A percentile compares a stretch with the other conserved stretches of the same genome.
These are phyloP conservation scores for Apium graveolens DNA, from an alignment of 129 eudicot species.

Conservation along the genomic window DNA sequence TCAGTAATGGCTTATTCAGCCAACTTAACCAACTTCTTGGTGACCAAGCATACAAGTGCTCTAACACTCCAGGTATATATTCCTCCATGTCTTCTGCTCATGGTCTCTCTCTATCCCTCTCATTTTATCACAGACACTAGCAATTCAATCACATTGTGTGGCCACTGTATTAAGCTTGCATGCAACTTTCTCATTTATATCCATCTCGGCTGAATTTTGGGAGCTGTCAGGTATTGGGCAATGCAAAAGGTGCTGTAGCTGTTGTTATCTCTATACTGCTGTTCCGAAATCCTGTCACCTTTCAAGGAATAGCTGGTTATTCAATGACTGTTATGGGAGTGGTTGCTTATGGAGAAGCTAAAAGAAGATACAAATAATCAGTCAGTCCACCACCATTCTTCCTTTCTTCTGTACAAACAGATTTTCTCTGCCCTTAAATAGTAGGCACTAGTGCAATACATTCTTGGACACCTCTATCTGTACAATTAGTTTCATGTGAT, in stretches of 20 bases:
- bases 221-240: slow-evolving; percentile 67
- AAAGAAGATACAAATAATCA: slow-evolving; percentile 61
- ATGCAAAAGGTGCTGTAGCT: slow-evolving; percentile 99
- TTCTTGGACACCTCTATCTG: neutral
- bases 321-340: slow-evolving; percentile 91
- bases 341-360: slow-evolving; percentile 88
- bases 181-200: neutral
- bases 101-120: slow-evolving; percentile 19
- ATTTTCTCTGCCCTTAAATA: neutral
- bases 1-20: slow-evolving; percentile 92
- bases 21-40: slow-evolving; percentile 87
- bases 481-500: slow-evolving; percentile 1
- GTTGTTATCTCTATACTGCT: slow-evolving; percentile 88
- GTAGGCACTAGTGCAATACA: neutral
- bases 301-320: slow-evolving; percentile 82
- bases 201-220: neutral
- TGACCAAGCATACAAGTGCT: slow-evolving; percentile 96
- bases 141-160: neutral
- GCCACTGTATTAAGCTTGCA: neutral
- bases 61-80: slow-evolving; percentile 88
- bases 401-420: neutral
- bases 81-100: slow-evolving; percentile 8
- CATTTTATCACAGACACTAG: neutral
- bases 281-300: slow-evolving; percentile 82
- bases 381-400: neutral